Evolutionary conservation across 2,329 filamentous ascomycete genomes (phyloP).

Genomic region (Claviceps humidiphila): DNA sequence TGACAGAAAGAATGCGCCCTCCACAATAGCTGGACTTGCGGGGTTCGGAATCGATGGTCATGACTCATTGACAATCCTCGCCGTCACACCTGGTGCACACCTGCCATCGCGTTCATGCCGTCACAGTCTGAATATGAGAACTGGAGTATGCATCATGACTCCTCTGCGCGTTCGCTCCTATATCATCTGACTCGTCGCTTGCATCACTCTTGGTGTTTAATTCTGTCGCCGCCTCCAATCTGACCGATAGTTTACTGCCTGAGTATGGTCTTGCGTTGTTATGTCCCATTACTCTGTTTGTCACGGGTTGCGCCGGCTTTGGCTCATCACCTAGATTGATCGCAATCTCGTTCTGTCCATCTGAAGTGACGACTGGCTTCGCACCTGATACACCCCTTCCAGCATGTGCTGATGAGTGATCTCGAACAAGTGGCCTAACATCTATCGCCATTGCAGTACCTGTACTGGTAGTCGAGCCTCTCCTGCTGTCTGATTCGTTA

Average conservation of each 20-base stretch:
- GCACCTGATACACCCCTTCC: conserved; percentile 28
- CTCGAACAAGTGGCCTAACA: conserved; percentile 48
- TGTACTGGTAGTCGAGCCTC: conserved; percentile 49
- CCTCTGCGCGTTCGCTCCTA: conserved; percentile 11
- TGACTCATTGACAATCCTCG: too few relatives aligned
- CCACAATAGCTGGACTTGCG: too few relatives aligned
- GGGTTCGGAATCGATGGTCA: too few relatives aligned
- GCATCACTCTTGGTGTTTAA: background rate
- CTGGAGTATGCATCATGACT: conserved; percentile 17
- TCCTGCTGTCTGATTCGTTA: conserved; percentile 33
- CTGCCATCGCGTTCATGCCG: conserved; percentile 14
- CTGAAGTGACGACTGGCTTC: conserved; percentile 34
- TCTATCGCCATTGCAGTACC: conserved; percentile 56
- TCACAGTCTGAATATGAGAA: conserved; percentile 19
- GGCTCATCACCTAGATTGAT: conserved; percentile 47
- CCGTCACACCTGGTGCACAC: too few relatives aligned
- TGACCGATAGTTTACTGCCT: background rate
- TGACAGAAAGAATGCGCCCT: too few relatives aligned
- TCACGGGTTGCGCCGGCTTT: conserved; percentile 40
- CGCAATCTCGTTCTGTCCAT: conserved; percentile 47
- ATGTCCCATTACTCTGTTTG: conserved; percentile 21
- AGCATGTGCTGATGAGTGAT: conserved; percentile 41
- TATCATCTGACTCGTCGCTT: background rate
- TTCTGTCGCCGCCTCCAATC: background rate
- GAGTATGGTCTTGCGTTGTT: background rate